Conservation (phyloP, 108 stramenopile species). For the Pseudonitzschia delicatissima region DNA sequence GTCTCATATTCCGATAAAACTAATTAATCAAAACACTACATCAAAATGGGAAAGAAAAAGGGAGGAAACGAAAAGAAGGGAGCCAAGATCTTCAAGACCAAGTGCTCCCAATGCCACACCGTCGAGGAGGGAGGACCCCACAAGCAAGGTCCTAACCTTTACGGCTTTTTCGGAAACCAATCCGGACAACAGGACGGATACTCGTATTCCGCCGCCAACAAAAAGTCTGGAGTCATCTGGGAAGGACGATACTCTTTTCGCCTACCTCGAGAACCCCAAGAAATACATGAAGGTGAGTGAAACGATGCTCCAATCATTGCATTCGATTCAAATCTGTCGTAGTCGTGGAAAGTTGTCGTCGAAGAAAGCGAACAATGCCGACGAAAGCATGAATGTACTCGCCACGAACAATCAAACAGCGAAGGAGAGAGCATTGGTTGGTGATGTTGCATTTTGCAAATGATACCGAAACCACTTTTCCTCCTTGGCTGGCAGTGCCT, state of each 20-base stretch:
- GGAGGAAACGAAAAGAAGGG: constrained; percentile 82
- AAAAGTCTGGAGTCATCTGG: constrained; percentile 95
- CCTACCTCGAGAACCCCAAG: constrained; percentile 98
- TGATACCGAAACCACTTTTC: no score
- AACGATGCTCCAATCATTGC: neutral
- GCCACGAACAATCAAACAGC: no score
- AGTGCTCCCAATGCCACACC: constrained; percentile 99
- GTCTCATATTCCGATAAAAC: no score
- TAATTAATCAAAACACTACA: neutral
- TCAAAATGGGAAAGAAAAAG: constrained; percentile 45
- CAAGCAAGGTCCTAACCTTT: constrained; percentile 99
- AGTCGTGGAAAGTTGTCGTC: no score
- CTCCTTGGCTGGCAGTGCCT: no score
- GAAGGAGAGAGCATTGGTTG: no score
- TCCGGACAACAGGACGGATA: constrained; percentile 95
- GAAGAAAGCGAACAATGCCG: no score
- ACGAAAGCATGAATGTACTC: no score
- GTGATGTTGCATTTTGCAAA: no score
- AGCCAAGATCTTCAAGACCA: constrained; percentile 93
- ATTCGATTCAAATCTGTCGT: no score
- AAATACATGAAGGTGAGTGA: constrained; percentile 99
- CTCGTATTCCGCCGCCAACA: constrained; percentile 97
- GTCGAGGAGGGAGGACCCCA: constrained; percentile 95
- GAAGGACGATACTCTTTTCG: constrained; percentile 94
- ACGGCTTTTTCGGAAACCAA: constrained; percentile 98